phyloP scores from a whole-genome alignment of 768 basidiomycete species.

The Lentinula aciculospora region DNA sequence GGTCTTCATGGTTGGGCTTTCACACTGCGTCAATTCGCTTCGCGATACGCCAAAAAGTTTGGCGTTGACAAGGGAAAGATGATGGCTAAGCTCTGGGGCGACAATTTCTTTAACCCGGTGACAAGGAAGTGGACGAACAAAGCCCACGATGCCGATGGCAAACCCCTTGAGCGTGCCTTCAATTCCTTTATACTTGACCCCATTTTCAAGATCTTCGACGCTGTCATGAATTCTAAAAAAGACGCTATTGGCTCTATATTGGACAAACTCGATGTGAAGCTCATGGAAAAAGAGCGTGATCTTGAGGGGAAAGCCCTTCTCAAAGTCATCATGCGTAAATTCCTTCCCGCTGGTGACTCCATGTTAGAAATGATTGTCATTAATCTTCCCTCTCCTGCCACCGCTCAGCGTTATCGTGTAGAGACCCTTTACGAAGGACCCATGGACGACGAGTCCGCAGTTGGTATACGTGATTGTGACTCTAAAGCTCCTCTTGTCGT shows the following conservation, averaged over 20 bases:
- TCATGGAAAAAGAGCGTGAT: slow-evolving; percentile 83
- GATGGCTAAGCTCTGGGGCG: too few relatives aligned
- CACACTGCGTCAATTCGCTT: slow-evolving; percentile 96
- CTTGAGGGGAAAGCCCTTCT: slow-evolving; percentile 93
- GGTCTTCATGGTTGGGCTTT: slow-evolving; percentile 99
- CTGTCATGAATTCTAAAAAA: slow-evolving; percentile 86
- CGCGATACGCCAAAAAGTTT: slow-evolving; percentile 95
- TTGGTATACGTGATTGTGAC: slow-evolving; percentile 97
- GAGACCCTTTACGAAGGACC: slow-evolving; percentile 99
- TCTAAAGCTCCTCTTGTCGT: slow-evolving; percentile 93
- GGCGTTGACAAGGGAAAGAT: slow-evolving; percentile 84
- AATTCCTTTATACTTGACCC: slow-evolving; percentile 69
- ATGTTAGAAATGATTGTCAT: slow-evolving; percentile 99
- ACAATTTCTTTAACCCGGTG: too few relatives aligned
- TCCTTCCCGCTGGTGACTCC: slow-evolving; percentile 98
- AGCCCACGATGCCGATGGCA: slow-evolving; percentile 69
- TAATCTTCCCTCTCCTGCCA: slow-evolving; percentile 95
- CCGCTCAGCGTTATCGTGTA: slow-evolving; percentile 97
- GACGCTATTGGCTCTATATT: slow-evolving; percentile 77
- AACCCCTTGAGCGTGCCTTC: slow-evolving; percentile 57
- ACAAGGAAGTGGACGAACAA: slow-evolving; percentile 89
- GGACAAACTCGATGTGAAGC: slow-evolving; percentile 94
- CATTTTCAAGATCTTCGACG: too few relatives aligned
- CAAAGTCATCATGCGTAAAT: slow-evolving; percentile 98
- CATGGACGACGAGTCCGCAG: slow-evolving; percentile 99